These are phyloP conservation scores for Mycena indigotica DNA, from an alignment of 768 basidiomycete genomes.

Conservation along the genomic window DNA sequence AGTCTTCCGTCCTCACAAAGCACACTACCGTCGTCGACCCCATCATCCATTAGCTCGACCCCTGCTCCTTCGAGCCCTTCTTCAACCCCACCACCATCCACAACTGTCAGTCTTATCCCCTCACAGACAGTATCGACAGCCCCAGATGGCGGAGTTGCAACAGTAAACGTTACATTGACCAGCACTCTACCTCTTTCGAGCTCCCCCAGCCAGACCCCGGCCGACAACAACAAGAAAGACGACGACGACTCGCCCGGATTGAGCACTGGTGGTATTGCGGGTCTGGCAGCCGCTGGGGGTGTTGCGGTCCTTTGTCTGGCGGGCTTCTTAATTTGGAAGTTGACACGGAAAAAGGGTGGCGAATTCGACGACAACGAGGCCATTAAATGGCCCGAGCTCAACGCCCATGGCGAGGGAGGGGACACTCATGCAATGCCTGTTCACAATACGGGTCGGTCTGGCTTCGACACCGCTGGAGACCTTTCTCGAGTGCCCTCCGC, in stretches of 20 bases:
- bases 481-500: slow-evolving; percentile 54
- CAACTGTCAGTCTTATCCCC: background rate
- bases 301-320: slow-evolving; percentile 71
- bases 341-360: slow-evolving; percentile 74
- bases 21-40: background rate
- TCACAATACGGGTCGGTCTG: slow-evolving; percentile 67
- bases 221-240: slow-evolving; percentile 9
- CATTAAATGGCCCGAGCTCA: slow-evolving; percentile 91
- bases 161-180: slow-evolving; percentile 28
- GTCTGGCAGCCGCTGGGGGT: slow-evolving; percentile 80
- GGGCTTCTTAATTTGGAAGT: slow-evolving; percentile 84
- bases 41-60: background rate
- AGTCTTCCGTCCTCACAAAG: background rate
- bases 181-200: slow-evolving; percentile 22
- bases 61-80: background rate
- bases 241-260: slow-evolving; percentile 41
- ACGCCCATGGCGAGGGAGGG: slow-evolving; percentile 53
- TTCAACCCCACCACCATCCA: background rate
- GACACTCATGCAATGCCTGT: slow-evolving; percentile 70
- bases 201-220: background rate
- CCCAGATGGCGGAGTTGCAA: slow-evolving; percentile 25
- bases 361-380: slow-evolving; percentile 83
- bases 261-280: slow-evolving; percentile 73
- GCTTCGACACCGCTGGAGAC: slow-evolving; percentile 72
- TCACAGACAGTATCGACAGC: slow-evolving; percentile 23